Conservation (phyloP, 371 early-diverging fungal genomes). For the Apophysomyces ossiformis region DNA sequence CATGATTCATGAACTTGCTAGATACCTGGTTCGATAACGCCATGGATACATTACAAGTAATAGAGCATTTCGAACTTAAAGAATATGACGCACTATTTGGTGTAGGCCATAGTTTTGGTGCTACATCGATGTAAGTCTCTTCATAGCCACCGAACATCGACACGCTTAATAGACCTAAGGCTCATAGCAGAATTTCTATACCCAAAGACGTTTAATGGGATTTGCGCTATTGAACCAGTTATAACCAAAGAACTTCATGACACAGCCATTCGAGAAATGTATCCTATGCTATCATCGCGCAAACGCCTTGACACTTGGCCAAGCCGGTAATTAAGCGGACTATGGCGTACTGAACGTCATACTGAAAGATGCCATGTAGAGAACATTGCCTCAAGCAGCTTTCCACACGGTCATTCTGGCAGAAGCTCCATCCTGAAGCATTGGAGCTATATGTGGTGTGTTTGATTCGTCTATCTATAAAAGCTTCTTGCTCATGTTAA, state of each 20-base stretch:
- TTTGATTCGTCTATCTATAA: not conserved
- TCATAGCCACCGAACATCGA: not conserved
- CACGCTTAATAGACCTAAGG: constrained; percentile 21
- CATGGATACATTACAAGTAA: constrained; percentile 42
- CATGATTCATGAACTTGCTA: constrained; percentile 11
- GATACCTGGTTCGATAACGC: constrained; percentile 49
- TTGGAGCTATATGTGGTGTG: constrained; percentile 44
- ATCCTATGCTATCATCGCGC: constrained; percentile 16
- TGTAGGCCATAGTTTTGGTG: constrained; percentile 53
- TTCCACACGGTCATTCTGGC: constrained; percentile 32
- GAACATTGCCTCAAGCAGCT: constrained; percentile 35
- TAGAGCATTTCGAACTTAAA: constrained; percentile 33
- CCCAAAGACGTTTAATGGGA: constrained; percentile 43
- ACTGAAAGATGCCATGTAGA: constrained; percentile 13
- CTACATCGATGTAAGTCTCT: constrained; percentile 39
- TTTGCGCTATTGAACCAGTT: constrained; percentile 41
- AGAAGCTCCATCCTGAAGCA: constrained; percentile 43
- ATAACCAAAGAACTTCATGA: constrained; percentile 17
- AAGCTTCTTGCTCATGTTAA: not conserved
- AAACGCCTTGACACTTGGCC: constrained; percentile 37
- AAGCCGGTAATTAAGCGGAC: constrained; percentile 21
- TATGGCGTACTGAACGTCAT: no score
- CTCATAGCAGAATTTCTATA: constrained; percentile 38
- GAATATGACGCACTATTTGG: constrained; percentile 37
- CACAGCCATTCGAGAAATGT: constrained; percentile 22